A percentile compares a stretch with the other conserved stretches of the same genome.
phyloP scores from a whole-genome alignment of 2,329 filamentous ascomycete genomes.

The Aureobasidium sp. region DNA sequence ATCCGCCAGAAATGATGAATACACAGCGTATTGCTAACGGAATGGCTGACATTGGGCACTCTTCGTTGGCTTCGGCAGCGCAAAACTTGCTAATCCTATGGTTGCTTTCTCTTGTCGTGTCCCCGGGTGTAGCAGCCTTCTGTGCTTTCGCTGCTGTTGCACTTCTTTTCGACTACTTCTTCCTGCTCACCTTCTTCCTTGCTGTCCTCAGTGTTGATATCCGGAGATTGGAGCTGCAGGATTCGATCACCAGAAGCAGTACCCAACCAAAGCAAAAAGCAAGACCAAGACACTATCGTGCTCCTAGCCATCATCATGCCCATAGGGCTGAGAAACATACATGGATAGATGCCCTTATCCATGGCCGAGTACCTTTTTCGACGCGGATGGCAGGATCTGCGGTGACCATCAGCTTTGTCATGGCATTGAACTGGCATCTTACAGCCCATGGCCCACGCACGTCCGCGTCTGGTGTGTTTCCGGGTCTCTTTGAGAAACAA shows the following conservation, averaged over 20 bases:
- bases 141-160: conserved; percentile 71
- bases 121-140: conserved; percentile 65
- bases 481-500: conserved; percentile 15
- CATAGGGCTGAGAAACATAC: conserved; percentile 34
- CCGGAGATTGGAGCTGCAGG: conserved; percentile 65
- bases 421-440: conserved; percentile 72
- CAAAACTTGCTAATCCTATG: conserved; percentile 64
- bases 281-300: conserved; percentile 14
- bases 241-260: conserved; percentile 53
- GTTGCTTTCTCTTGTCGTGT: conserved; percentile 59
- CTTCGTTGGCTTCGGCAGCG: conserved; percentile 59
- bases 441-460: conserved; percentile 45
- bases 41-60: conserved; percentile 64
- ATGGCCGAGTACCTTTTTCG: conserved; percentile 59
- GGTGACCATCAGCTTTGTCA: conserved; percentile 64
- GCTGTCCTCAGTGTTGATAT: conserved; percentile 75
- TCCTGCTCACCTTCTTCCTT: conserved; percentile 71
- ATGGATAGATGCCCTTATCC: conserved; percentile 57
- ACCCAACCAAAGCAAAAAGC: conserved; percentile 28
- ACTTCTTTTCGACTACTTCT: conserved; percentile 69
- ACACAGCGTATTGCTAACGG: conserved; percentile 65
- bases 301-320: not conserved
- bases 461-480: conserved; percentile 1
- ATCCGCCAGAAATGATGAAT: conserved; percentile 61
- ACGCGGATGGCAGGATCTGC: conserved; percentile 69